Percentiles rank a stretch among this genome's conserved stretches.
Evolutionary conservation across 345 rosid genomes (phyloP).

Genomic region (Gossypium ekmanianum): DNA sequence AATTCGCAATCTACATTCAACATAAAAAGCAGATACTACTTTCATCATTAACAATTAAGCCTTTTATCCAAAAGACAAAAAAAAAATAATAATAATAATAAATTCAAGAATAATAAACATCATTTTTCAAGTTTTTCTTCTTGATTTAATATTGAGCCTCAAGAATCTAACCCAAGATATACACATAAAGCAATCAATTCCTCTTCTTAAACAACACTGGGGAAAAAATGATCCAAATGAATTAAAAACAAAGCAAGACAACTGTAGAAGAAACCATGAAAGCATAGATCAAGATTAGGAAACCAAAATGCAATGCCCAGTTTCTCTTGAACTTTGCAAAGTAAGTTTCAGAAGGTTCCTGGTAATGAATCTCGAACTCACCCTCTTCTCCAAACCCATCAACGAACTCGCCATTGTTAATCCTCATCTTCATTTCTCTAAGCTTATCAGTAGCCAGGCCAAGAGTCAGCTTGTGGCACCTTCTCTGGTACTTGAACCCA

Average conservation of each 20-base stretch:
- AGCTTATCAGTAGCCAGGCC: slow-evolving; percentile 86
- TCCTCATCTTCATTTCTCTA: slow-evolving; percentile 62
- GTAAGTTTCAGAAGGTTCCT: slow-evolving; percentile 92
- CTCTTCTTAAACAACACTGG: too few relatives aligned
- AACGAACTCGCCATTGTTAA: slow-evolving; percentile 38
- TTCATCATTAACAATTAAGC: neutral
- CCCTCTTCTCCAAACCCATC: slow-evolving; percentile 43
- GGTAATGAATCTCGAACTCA: slow-evolving; percentile 93
- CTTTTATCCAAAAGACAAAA: neutral
- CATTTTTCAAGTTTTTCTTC: neutral
- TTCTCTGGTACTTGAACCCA: slow-evolving; percentile 92
- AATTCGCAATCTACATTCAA: neutral
- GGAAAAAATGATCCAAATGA: neutral
- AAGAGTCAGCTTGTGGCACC: slow-evolving; percentile 94
- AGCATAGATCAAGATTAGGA: slow-evolving; percentile 74
- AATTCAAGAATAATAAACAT: neutral
- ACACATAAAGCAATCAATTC: neutral
- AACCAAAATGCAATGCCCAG: slow-evolving; percentile 91
- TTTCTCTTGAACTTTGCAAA: slow-evolving; percentile 93
- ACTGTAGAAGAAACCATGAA: slow-evolving; percentile 83
- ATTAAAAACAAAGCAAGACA: slow-evolving; percentile 75
- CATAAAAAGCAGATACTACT: neutral
- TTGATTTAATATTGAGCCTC: neutral
- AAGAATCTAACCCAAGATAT: slow-evolving; percentile 1
- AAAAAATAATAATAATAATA: too few relatives aligned